Evolutionary conservation across 2,329 filamentous ascomycete species (phyloP).

Genomic region (Scleromitrula shiraiana): DNA sequence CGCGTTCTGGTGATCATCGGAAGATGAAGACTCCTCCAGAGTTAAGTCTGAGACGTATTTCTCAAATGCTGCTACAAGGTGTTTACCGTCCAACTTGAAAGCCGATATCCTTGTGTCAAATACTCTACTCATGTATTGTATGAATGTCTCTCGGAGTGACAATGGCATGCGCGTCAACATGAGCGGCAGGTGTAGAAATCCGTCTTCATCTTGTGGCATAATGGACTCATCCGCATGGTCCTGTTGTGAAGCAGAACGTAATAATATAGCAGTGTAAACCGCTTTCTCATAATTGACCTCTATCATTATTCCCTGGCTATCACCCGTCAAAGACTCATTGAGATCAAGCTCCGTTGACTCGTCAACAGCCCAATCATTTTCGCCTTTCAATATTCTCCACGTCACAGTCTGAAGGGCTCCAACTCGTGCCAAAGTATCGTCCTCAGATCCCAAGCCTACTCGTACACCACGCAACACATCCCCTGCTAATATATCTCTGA

Average conservation of each 20-base stretch:
- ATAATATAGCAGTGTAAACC: constrained; percentile 24
- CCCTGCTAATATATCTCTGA: constrained; percentile 37
- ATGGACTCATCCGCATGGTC: constrained; percentile 12
- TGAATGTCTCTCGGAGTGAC: constrained; percentile 34
- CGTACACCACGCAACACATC: constrained; percentile 39
- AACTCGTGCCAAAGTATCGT: constrained; percentile 29
- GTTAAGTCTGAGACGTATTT: constrained; percentile 24
- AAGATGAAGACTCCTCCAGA: constrained; percentile 8
- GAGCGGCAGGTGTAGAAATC: constrained; percentile 37
- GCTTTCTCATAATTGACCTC: constrained; percentile 27
- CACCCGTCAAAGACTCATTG: neutral
- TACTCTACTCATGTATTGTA: constrained; percentile 34
- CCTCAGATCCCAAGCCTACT: constrained; percentile 32
- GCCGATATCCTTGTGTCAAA: constrained; percentile 37
- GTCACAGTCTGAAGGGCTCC: constrained; percentile 36
- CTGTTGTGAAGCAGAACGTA: constrained; percentile 14
- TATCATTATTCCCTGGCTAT: constrained; percentile 21
- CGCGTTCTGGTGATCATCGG: constrained; percentile 16
- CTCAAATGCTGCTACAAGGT: constrained; percentile 29
- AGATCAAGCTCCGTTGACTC: neutral
- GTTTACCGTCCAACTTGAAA: constrained; percentile 31
- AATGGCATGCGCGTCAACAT: constrained; percentile 39
- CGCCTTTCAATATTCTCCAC: constrained; percentile 36
- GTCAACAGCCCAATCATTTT: constrained; percentile 29
- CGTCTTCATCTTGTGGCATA: constrained; percentile 12